These are phyloP conservation scores for Echinosophora koreensis DNA, from an alignment of 306 rosid genomes.

Conservation along the genomic window DNA sequence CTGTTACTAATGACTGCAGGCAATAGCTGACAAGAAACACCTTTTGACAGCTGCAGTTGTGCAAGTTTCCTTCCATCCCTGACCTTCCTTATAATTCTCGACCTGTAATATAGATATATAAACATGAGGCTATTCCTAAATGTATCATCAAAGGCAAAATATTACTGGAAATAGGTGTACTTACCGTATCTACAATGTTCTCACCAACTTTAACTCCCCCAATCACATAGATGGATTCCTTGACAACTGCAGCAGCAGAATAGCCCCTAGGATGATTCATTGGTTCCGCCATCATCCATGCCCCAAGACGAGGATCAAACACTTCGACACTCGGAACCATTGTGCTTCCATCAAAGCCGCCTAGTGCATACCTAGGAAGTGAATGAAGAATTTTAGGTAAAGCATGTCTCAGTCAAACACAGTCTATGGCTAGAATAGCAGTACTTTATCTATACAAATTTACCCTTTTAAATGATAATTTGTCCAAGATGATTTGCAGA, in stretches of 20 bases:
- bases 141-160: neutral
- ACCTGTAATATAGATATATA: constrained; percentile 57
- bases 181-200: constrained; percentile 57
- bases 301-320: constrained; percentile 78
- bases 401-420: neutral
- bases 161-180: constrained; percentile 40
- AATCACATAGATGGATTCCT: constrained; percentile 65
- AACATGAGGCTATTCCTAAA: constrained; percentile 4
- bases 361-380: constrained; percentile 66
- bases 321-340: constrained; percentile 82
- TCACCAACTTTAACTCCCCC: constrained; percentile 66
- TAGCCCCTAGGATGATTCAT: constrained; percentile 74
- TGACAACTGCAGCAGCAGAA: constrained; percentile 69
- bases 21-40: constrained; percentile 71
- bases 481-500: constrained; percentile 26
- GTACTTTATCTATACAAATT: constrained; percentile 4
- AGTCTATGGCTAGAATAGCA: neutral
- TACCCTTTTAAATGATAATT: neutral
- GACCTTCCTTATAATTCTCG: constrained; percentile 73
- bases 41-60: constrained; percentile 52
- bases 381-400: constrained; percentile 32
- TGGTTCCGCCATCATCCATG: constrained; percentile 73
- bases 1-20: constrained; percentile 28
- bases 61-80: constrained; percentile 67
- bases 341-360: constrained; percentile 70